These are phyloP conservation scores for Scutellaria barbata DNA, from an alignment of 257 asterid genomes.

Conservation along the genomic window DNA sequence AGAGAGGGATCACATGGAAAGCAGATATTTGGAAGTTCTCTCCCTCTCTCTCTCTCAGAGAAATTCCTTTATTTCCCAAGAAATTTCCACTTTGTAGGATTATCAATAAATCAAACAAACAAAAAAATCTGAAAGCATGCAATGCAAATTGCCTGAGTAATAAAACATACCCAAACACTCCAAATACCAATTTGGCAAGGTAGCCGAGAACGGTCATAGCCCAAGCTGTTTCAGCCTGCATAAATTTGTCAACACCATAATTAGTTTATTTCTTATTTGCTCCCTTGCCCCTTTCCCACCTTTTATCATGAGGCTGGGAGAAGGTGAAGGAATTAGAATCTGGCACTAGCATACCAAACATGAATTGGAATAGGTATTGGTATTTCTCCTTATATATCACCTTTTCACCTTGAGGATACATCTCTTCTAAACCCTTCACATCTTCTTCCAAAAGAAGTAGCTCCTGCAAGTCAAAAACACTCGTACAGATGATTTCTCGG, in stretches of 20 bases:
- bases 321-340: conserved; percentile 20
- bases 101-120: neutral
- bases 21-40: conserved; percentile 6
- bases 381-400: conserved; percentile 46
- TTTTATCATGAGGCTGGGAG: neutral
- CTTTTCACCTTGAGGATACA: conserved; percentile 99
- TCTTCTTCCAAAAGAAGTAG: conserved; percentile 93
- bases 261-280: conserved; percentile 27
- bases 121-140: conserved; percentile 4
- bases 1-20: neutral
- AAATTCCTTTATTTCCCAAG: conserved; percentile 7
- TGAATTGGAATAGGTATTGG: neutral
- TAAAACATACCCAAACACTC: conserved; percentile 79
- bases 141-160: neutral
- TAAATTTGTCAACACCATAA: conserved; percentile 28
- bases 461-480: conserved; percentile 59
- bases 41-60: neutral
- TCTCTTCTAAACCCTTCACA: conserved; percentile 91
- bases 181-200: conserved; percentile 85
- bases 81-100: conserved; percentile 14
- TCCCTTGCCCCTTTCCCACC: neutral
- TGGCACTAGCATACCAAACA: conserved; percentile 10
- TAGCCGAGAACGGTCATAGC: conserved; percentile 97
- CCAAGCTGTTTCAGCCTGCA: conserved; percentile 98
- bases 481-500: conserved; percentile 23